Percentiles rank a stretch among this genome's conserved stretches.
These are phyloP conservation scores for Extremus antarcticus DNA, from an alignment of 495 filamentous ascomycete genomes.

Conservation along the genomic window DNA sequence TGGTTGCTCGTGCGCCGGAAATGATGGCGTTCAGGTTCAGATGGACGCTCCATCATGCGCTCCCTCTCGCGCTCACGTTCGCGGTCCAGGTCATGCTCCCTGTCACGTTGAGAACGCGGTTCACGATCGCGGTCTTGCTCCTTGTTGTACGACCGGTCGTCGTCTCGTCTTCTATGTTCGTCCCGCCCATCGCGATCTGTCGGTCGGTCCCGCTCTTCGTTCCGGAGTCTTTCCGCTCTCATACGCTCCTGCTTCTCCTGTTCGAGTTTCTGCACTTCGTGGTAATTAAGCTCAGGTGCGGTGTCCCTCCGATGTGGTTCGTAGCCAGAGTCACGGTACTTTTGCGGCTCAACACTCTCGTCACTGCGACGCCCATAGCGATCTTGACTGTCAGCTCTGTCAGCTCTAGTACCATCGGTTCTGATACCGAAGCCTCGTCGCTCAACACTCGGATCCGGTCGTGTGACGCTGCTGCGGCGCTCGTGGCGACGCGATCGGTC, in stretches of 20 bases:
- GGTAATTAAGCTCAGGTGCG: constrained; percentile 8
- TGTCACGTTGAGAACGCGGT: constrained; percentile 8
- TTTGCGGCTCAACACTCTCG: constrained; percentile 8
- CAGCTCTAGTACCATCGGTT: too few relatives aligned
- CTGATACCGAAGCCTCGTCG: constrained; percentile 33
- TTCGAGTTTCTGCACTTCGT: constrained; percentile 7
- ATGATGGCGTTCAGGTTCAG: constrained; percentile 19
- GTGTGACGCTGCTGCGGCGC: constrained; percentile 19
- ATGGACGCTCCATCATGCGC: constrained; percentile 14
- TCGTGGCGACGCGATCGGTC: constrained; percentile 17
- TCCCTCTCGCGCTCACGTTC: constrained; percentile 23
- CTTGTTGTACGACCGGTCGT: constrained; percentile 11
- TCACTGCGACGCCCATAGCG: constrained; percentile 17
- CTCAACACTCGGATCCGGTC: constrained; percentile 23
- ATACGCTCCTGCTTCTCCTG: constrained; percentile 13
- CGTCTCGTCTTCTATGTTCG: constrained; percentile 2
- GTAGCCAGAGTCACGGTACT: constrained; percentile 14
- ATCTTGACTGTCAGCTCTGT: constrained; percentile 17
- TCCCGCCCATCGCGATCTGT: constrained; percentile 13
- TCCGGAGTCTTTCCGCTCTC: constrained; percentile 4
- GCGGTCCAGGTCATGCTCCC: constrained; percentile 15
- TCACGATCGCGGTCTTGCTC: constrained; percentile 18
- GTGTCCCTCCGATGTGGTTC: constrained; percentile 17
- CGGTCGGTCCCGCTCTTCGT: constrained; percentile 7
- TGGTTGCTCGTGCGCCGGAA: constrained; percentile 6